Base-by-base conservation (phyloP, 257 asterid genomes). In the Solanum piurae region DNA sequence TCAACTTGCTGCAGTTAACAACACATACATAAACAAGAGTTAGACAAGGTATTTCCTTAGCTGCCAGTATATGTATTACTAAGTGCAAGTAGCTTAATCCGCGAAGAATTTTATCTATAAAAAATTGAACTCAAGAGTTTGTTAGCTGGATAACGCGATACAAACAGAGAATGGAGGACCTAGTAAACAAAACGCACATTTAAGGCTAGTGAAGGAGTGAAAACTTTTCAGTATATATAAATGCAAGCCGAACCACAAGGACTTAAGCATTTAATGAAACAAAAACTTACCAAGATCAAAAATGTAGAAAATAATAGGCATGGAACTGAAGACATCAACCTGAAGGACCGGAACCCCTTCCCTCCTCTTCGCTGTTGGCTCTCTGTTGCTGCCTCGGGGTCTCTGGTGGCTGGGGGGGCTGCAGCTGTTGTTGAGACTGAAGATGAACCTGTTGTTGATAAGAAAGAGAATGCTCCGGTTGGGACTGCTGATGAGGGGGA, bases 281-380 rank as follows among this genome's bases (percentile, higher is more conserved):
- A 58, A 75, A 82, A 72, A 87, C 29, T 91, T 95, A 93, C 96
- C 95, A 87, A 91, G 90, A 89, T 88, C 52, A 87, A 89, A 87
- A 83, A 90, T 82, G 84, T 58, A 87, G 87, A 87, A 87, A 90
- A 88, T 86, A 85, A 91, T 86, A 88, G 89, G 88, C 87, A 84
- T 75, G 83, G 68, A 20, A n/a, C 21, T 40, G 84, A 31, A 55
- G 40, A 62, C 69, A 89, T 87, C 87, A 93, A 88, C 96, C 90
- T 16, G 91, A 86, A 36, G 93, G 94, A 49, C 89, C 92, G 42
- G 86, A 69, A 86, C 91, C 91, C 88, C 94, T 89, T 13, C 92
- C 95, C 88, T 95, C 98, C 72, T 96, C 98, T 40, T 95, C 97
- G 38, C 94, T 93, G 88, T 92, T 91, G 9, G 84, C 90, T 71